Evolutionary conservation across 768 basidiomycete species (phyloP).

Genomic region (Boletus edulis): DNA sequence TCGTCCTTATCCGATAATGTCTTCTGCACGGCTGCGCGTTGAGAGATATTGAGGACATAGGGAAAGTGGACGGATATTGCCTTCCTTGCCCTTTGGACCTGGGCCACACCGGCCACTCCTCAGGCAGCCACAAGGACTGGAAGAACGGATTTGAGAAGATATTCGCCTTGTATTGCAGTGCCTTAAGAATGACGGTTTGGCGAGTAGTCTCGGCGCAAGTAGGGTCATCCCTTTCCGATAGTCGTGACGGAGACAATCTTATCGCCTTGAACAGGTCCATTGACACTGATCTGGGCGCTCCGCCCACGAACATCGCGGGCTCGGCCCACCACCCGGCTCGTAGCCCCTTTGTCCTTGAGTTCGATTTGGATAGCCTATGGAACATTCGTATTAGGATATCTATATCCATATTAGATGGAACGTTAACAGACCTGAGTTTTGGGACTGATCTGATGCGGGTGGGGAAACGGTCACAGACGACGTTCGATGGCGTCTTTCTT

Average conservation of each 20-base stretch:
- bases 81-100: background rate
- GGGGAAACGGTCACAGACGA: conserved; percentile 42
- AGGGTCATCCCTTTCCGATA: conserved; percentile 51
- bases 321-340: conserved; percentile 15
- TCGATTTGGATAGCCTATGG: conserved; percentile 21
- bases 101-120: conserved; percentile 17
- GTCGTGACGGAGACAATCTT: conserved; percentile 40
- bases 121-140: conserved; percentile 27
- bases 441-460: conserved; percentile 40
- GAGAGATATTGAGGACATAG: conserved; percentile 26
- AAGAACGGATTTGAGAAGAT: conserved; percentile 27
- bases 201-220: conserved; percentile 51
- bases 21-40: conserved; percentile 26
- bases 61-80: background rate
- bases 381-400: background rate
- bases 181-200: conserved; percentile 18
- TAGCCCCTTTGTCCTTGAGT: conserved; percentile 1
- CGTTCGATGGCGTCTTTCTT: conserved; percentile 31
- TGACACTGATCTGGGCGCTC: conserved; percentile 30
- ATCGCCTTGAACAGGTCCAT: conserved; percentile 14
- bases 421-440: conserved; percentile 36
- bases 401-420: background rate
- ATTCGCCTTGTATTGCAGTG: conserved; percentile 14
- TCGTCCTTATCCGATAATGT: conserved; percentile 25
- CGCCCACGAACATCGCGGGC: conserved; percentile 36